These are phyloP conservation scores for Malus hybrid DNA, from an alignment of 331 rosid species.

Conservation along the genomic window DNA sequence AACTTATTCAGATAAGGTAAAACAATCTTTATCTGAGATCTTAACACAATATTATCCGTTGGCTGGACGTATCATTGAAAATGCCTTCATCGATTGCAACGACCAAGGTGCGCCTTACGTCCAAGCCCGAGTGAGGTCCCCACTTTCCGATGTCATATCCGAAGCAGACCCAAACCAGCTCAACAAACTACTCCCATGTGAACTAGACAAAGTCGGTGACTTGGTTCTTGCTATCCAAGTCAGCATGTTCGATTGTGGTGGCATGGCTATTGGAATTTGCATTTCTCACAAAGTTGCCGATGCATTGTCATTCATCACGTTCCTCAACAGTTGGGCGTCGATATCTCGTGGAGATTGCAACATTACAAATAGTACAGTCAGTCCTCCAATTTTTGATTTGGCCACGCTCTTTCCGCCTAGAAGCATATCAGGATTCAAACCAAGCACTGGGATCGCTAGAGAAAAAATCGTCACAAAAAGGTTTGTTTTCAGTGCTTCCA, in stretches of 20 bases:
- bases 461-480: constrained; percentile 13
- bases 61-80: constrained; percentile 22
- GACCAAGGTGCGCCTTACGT: constrained; percentile 21
- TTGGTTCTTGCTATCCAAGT: constrained; percentile 9
- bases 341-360: constrained; percentile 3
- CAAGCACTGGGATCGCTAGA: not conserved
- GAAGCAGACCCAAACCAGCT: not conserved
- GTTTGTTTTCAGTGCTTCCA: constrained; percentile 18
- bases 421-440: not conserved
- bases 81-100: constrained; percentile 20
- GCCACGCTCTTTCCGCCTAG: constrained; percentile 21
- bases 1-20: not conserved
- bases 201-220: not conserved
- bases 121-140: constrained; percentile 8
- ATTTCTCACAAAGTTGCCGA: constrained; percentile 27
- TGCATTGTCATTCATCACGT: constrained; percentile 18
- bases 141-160: constrained; percentile 9
- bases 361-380: not conserved
- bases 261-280: constrained; percentile 19
- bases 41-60: constrained; percentile 22
- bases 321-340: constrained; percentile 26
- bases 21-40: constrained; percentile 19
- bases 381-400: constrained; percentile 8
- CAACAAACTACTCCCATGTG: constrained; percentile 18
- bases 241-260: constrained; percentile 25